These are phyloP conservation scores for Aegilops bicornis DNA, from an alignment of 176 grass and related monocot genomes.

Conservation along the genomic window DNA sequence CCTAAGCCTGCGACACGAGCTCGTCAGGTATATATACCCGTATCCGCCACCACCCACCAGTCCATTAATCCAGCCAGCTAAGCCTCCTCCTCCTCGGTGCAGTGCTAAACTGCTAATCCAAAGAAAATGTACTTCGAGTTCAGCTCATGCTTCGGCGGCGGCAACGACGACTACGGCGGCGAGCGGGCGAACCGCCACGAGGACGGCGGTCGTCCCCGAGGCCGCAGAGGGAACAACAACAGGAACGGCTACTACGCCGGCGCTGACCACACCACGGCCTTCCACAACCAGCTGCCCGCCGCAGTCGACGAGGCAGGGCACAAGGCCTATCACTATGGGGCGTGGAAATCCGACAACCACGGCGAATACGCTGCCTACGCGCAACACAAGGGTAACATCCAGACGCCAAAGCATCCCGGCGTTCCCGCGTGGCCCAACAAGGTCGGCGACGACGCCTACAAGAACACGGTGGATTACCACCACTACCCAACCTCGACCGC, in stretches of 20 bases:
- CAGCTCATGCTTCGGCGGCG: background rate
- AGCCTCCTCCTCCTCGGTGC: background rate
- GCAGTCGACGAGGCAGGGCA: background rate
- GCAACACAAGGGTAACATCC: background rate
- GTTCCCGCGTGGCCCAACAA: background rate
- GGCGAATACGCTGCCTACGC: background rate
- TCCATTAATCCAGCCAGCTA: background rate
- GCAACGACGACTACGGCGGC: background rate
- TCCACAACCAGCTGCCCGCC: too few relatives aligned
- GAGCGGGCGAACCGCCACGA: background rate
- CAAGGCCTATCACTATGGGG: constrained; percentile 3
- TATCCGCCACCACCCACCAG: background rate
- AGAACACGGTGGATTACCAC: background rate
- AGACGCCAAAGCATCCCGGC: background rate
- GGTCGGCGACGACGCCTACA: background rate
- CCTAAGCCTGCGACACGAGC: background rate
- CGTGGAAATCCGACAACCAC: too few relatives aligned
- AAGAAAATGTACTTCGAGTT: constrained; percentile 27
- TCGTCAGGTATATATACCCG: background rate
- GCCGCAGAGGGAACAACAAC: too few relatives aligned
- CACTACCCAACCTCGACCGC: background rate
- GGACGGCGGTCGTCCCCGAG: background rate
- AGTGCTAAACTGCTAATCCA: background rate
- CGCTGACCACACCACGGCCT: too few relatives aligned
- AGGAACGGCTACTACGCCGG: too few relatives aligned